Conservation (phyloP, 139 green algal species). For the Chlorokybus atmophyticus region DNA sequence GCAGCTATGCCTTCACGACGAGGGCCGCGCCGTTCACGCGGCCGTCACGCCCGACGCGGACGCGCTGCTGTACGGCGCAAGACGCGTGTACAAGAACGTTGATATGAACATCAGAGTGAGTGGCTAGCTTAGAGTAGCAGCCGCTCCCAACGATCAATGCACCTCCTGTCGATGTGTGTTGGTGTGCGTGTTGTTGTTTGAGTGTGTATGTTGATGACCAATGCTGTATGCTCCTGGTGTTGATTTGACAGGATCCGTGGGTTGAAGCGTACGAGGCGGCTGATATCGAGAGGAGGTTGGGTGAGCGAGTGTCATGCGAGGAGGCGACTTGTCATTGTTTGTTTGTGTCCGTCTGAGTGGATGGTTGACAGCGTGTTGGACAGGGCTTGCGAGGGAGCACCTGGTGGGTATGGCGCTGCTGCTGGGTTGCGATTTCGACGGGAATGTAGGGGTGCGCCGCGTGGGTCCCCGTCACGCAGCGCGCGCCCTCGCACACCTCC, state of each 20-base stretch:
- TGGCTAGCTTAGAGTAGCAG: neutral
- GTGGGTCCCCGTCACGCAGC: too few relatives aligned
- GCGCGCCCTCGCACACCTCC: too few relatives aligned
- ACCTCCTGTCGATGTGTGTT: too few relatives aligned
- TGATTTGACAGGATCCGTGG: too few relatives aligned
- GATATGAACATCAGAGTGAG: constrained; percentile 12
- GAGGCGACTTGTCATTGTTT: too few relatives aligned
- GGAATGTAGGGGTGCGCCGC: too few relatives aligned
- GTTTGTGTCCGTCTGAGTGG: too few relatives aligned
- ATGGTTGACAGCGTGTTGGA: too few relatives aligned
- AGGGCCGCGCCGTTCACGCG: constrained; percentile 1
- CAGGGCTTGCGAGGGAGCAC: neutral
- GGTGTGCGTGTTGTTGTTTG: too few relatives aligned
- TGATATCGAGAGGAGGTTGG: constrained; percentile 4
- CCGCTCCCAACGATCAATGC: neutral
- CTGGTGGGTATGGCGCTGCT: constrained; percentile 11
- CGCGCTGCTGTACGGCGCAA: constrained; percentile 16
- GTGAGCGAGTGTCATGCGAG: too few relatives aligned
- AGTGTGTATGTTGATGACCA: too few relatives aligned
- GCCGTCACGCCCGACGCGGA: constrained; percentile 19
- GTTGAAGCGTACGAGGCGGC: constrained; percentile 5
- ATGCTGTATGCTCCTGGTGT: too few relatives aligned
- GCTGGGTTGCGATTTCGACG: constrained; percentile 7
- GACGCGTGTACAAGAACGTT: constrained; percentile 7
- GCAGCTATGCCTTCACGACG: constrained; percentile 16